Conservation (phyloP, 352 stramenopile genomes). For the Phytophthora syringae region DNA sequence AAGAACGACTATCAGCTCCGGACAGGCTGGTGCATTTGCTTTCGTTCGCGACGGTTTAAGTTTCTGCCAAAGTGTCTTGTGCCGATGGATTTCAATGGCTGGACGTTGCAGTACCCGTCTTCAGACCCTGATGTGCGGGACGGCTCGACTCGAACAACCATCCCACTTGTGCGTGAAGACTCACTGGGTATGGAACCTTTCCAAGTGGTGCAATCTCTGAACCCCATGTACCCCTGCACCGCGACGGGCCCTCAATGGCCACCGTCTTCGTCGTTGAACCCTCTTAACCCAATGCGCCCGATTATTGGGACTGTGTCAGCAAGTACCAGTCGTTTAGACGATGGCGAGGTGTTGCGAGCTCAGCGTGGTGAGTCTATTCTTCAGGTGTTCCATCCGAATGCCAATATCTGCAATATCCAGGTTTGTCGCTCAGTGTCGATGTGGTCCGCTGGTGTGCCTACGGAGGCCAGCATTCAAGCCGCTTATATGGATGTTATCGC, state of each 20-base stretch:
- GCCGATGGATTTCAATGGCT: constrained; percentile 89
- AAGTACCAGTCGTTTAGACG: constrained; percentile 32
- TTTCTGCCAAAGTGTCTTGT: constrained; percentile 84
- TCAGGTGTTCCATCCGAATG: constrained; percentile 74
- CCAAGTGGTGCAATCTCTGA: constrained; percentile 50
- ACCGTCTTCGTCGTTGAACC: constrained; percentile 33
- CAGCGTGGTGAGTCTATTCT: constrained; percentile 70
- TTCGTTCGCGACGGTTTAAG: constrained; percentile 83
- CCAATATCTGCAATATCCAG: constrained; percentile 81
- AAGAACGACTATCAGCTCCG: constrained; percentile 90
- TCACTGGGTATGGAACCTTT: constrained; percentile 66
- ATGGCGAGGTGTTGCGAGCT: constrained; percentile 63
- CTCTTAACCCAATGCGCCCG: constrained; percentile 36
- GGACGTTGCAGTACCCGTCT: constrained; percentile 76
- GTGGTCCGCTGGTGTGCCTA: constrained; percentile 87
- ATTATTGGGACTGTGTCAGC: constrained; percentile 26
- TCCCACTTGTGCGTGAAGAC: constrained; percentile 63
- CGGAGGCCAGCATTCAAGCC: constrained; percentile 82
- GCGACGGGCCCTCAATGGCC: constrained; percentile 39
- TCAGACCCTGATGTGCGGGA: constrained; percentile 55
- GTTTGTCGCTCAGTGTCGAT: constrained; percentile 86
- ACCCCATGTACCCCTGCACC: constrained; percentile 44
- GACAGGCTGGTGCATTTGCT: constrained; percentile 89
- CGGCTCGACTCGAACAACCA: constrained; percentile 43
- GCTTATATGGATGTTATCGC: constrained; percentile 88